Conservation (phyloP, 495 filamentous ascomycete species). For the Thozetella sp. region DNA sequence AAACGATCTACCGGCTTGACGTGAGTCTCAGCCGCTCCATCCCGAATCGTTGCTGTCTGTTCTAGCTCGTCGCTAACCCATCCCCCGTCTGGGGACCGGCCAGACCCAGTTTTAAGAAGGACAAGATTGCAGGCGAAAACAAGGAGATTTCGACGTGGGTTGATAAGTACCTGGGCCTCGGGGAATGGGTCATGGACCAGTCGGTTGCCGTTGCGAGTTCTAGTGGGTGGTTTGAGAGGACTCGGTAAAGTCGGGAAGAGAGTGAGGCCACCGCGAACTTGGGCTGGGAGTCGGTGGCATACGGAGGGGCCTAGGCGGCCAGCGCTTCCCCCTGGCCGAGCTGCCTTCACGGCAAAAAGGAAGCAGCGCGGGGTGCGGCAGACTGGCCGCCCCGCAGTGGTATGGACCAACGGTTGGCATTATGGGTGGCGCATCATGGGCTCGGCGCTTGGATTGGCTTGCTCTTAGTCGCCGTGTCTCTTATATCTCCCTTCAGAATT, state of each 20-base stretch:
- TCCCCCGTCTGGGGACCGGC: slow-evolving; percentile 32
- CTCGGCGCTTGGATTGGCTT: slow-evolving; percentile 1
- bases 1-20: slow-evolving; percentile 95
- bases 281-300: too few relatives aligned
- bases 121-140: slow-evolving; percentile 77
- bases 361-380: too few relatives aligned
- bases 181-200: slow-evolving; percentile 98
- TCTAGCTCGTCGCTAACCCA: background rate
- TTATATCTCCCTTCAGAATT: background rate
- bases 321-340: too few relatives aligned
- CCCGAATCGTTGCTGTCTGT: background rate
- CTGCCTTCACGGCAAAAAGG: too few relatives aligned
- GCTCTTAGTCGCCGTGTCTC: background rate
- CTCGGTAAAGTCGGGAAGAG: too few relatives aligned
- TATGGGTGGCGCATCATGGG: background rate
- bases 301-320: too few relatives aligned
- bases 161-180: slow-evolving; percentile 91
- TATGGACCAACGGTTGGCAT: background rate
- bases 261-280: too few relatives aligned
- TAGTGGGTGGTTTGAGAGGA: slow-evolving; percentile 87
- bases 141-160: slow-evolving; percentile 88
- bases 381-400: background rate
- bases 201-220: slow-evolving; percentile 88
- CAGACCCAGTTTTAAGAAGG: slow-evolving; percentile 85
- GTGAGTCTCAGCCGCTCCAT: slow-evolving; percentile 60